Base-by-base conservation (phyloP, 2,329 filamentous ascomycete species). In the Cryphonectria nitschkei region DNA sequence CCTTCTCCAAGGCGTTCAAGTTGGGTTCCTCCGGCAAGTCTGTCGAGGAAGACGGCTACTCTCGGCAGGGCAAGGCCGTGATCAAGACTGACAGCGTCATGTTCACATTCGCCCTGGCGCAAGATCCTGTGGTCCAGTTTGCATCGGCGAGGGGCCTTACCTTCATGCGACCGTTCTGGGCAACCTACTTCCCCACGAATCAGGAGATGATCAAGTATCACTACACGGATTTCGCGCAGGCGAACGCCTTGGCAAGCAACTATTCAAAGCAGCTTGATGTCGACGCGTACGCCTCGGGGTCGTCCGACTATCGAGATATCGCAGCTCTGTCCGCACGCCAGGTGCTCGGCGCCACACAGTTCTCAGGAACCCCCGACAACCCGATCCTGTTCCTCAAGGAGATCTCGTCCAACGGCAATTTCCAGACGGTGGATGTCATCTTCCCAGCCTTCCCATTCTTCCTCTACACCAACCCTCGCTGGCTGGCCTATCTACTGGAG, bases 401-500 rank as follows among this genome's bases (percentile, higher is more conserved):
- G 79, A 95, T 96, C 69, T 94, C 92, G 1, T 94, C 92, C 2
- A 92, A 95, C 75, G 93, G 93, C 4, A 95, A 97, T 76, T 90
- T 90, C 79, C 93, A 96, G 78, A 96, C 93, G 0, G 92, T 96
- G 14, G 93, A 95, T 81, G 92, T 97, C 70, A 95, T 97, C 75
- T 96, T 94, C 82, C 93, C 93, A 0, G 87, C 93, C 0, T 95
- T 94, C 80, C 93, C 93, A 0, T 96, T 95, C 84, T 95, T 95
- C 83, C 79, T 95, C 29, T 96, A 95, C 78, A 94, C 93, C 26
- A 94, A 95, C 75, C 93, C 93, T 2, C 85, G 88, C 71, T 95
- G 93, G 92, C 83, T 95, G 70, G 91, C 90, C 1, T 95, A 95
- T 76, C 84, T 95, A 3, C 83, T 96, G 5, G 92, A 95, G 78